Evolutionary conservation across 139 green algal genomes (phyloP).

Genomic region (Ettlia oleoabundans): DNA sequence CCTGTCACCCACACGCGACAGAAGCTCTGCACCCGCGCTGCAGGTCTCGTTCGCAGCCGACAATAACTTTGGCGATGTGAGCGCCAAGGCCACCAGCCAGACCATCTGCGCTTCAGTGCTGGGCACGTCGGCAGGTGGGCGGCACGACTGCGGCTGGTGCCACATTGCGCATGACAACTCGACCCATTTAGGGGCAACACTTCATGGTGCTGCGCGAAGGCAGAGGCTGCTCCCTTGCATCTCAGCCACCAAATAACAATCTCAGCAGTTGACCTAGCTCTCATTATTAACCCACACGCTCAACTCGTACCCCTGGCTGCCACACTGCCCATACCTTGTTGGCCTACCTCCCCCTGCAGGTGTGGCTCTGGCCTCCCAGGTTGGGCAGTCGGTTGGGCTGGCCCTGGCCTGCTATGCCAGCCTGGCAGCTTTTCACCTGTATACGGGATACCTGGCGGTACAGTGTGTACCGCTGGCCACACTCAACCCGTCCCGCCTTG

Average conservation of each 20-base stretch:
- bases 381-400: constrained; percentile 23
- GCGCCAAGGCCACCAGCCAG: constrained; percentile 70
- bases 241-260: no score
- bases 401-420: constrained; percentile 30
- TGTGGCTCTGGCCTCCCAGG: constrained; percentile 20
- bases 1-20: no score
- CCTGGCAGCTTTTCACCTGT: constrained; percentile 44
- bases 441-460: constrained; percentile 27
- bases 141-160: not conserved
- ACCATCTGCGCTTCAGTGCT: constrained; percentile 74
- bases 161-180: no score
- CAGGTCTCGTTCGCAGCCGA: constrained; percentile 59
- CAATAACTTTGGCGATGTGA: constrained; percentile 77
- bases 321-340: constrained; percentile 36
- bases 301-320: no score
- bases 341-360: constrained; percentile 13
- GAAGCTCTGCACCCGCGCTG: no score
- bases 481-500: constrained; percentile 68
- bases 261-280: no score
- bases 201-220: no score
- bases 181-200: constrained; percentile 14
- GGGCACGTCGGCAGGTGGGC: constrained; percentile 56
- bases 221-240: no score
- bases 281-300: no score
- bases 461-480: constrained; percentile 67